phyloP scores from a whole-genome alignment of 2,329 filamentous ascomycete species.

The Xylariaceae sp. region DNA sequence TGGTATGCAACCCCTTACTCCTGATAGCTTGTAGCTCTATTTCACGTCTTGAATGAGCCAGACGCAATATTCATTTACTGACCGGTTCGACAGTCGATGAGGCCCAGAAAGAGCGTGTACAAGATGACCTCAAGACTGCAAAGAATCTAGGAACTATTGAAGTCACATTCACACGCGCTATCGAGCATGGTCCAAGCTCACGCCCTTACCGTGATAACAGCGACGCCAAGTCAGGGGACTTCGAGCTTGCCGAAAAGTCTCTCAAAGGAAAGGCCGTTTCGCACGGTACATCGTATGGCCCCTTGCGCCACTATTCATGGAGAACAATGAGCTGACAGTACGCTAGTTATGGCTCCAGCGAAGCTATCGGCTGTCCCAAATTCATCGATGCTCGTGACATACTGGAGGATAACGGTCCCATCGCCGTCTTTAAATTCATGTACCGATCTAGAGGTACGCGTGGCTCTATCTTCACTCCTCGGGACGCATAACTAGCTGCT shows the following conservation, averaged over 20 bases:
- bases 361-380: not conserved
- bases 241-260: conserved; percentile 42
- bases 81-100: conserved; percentile 31
- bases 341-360: conserved; percentile 24
- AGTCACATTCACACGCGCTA: conserved; percentile 29
- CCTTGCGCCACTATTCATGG: not conserved
- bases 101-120: conserved; percentile 32
- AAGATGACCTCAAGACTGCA: conserved; percentile 32
- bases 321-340: not conserved
- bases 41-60: too few species aligned
- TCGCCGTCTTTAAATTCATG: conserved; percentile 40
- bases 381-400: not conserved
- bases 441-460: conserved; percentile 42
- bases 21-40: too few species aligned
- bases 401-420: conserved; percentile 29
- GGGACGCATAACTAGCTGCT: not conserved
- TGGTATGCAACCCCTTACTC: conserved; percentile 22
- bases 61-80: not conserved
- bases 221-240: not conserved
- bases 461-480: not conserved
- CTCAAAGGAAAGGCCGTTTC: conserved; percentile 44
- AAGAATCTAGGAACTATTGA: conserved; percentile 38
- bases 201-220: not conserved
- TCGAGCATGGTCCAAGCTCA: not conserved
- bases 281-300: conserved; percentile 41